Base-by-base conservation (phyloP, 2,329 filamentous ascomycete species). In the Trichoderma breve region DNA sequence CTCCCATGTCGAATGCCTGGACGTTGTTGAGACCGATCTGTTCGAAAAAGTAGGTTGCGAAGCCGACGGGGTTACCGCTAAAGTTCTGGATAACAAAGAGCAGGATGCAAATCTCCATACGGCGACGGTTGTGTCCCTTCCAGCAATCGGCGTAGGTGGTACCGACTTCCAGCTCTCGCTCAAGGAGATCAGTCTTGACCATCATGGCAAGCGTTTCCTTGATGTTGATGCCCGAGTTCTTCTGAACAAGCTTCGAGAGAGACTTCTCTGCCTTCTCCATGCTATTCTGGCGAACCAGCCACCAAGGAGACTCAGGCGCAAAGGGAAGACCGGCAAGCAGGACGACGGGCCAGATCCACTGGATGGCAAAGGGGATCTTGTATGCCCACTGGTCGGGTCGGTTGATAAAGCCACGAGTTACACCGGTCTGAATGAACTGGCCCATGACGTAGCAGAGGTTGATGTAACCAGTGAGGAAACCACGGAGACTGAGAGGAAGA, bases 371-470 rank as follows among this genome's bases (percentile, higher is more conserved):
- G 0, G 85, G 85, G 12, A 83, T 84, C 7, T 82, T 79, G 74
- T 84, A 87, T 0, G 82, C 81, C 82, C 83, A 86, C 26, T 85
- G 75, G 4, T 81, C 75, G 0, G 76, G 73, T 18, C 79, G 78
- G 43, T 77, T 73, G 64, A 77, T 74, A n/a, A 79, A 73, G 6
- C 77, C 75, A 12, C 75, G 71, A 64, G 78, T 71, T 2, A 80
- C 71, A 0, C 78, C 79, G 5, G 83, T 81, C 1, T 82, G 81
- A 32, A 86, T 80, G 58, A 86, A 77, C 72, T 86, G 83, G 0
- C 85, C 85, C 14, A 85, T 80, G 7, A 82, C 82, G 77, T 82
- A 86, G 73, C 84, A 86, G 74, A 86, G 79, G 69, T 86, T 86
- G 51, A 82, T 81, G 74, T 83, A 85, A 1, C 80, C 81, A 0